phyloP scores from a whole-genome alignment of 495 filamentous ascomycete species.

The Parmelia sp. region DNA sequence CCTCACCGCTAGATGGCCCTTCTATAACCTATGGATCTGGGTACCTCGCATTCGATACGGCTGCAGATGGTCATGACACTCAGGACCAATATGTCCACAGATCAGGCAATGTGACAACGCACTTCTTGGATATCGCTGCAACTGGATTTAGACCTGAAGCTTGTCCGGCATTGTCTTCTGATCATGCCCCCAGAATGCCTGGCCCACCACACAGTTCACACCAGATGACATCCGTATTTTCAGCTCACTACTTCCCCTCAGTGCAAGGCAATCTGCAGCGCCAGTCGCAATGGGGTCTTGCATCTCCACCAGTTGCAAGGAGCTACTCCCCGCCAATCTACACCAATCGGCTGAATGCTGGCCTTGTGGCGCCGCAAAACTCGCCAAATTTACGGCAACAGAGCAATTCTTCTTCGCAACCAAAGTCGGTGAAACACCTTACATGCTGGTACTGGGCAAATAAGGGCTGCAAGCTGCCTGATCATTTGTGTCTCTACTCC shows the following conservation, averaged over 20 bases:
- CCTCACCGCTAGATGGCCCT: background rate
- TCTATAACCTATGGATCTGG: background rate
- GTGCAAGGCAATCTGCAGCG: background rate
- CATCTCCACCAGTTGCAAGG: background rate
- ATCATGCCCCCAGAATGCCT: background rate
- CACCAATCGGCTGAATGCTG: background rate
- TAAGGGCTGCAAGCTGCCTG: conserved; percentile 16
- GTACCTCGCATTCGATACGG: background rate
- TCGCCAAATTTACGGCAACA: background rate
- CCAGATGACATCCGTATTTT: background rate
- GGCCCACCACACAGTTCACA: background rate
- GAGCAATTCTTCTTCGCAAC: background rate
- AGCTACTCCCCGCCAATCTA: background rate
- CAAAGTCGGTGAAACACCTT: conserved; percentile 19
- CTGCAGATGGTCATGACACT: background rate
- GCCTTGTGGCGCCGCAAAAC: background rate
- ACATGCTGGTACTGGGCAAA: conserved; percentile 27
- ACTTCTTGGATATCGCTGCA: no score
- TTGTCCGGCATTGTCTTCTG: background rate
- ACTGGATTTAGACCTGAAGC: background rate
- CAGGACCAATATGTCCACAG: background rate
- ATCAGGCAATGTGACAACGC: no score
- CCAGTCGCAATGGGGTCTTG: background rate
- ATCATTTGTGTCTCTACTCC: conserved; percentile 24
- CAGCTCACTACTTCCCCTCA: background rate